phyloP scores from a whole-genome alignment of 1,284 basidiomycete genomes.

The Ceratobasidium sp. region DNA sequence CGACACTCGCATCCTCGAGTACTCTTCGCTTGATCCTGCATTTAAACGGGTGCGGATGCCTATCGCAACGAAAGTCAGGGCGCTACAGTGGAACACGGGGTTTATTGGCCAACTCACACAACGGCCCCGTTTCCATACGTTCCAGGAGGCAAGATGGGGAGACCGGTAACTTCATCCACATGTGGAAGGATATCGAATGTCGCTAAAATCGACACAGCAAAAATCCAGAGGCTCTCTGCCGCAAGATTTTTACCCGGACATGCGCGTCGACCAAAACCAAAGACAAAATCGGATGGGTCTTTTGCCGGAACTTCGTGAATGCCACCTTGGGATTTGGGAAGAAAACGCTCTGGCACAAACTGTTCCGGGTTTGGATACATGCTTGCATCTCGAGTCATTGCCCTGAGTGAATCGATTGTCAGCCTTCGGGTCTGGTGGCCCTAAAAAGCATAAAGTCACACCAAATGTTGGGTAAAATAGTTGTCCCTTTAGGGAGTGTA shows the following conservation, averaged over 20 bases:
- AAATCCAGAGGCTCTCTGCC: constrained; percentile 19
- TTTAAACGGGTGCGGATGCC: constrained; percentile 28
- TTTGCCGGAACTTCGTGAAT: constrained; percentile 19
- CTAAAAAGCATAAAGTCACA: not conserved
- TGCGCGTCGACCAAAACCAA: constrained; percentile 32
- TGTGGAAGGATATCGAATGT: constrained; percentile 26
- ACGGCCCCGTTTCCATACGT: constrained; percentile 30
- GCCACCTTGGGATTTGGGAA: constrained; percentile 22
- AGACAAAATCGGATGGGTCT: constrained; percentile 22
- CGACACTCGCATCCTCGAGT: not conserved
- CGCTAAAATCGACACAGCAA: constrained; percentile 28
- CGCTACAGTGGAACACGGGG: not conserved
- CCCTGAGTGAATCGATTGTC: not conserved
- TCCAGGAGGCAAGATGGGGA: constrained; percentile 8
- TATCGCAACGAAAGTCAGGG: not conserved
- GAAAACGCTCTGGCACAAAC: constrained; percentile 29
- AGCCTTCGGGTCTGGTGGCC: not conserved
- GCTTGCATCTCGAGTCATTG: constrained; percentile 21
- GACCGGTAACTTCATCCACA: constrained; percentile 19
- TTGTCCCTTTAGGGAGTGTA: constrained; percentile 49
- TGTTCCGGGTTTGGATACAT: constrained; percentile 32
- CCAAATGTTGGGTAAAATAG: constrained; percentile 41
- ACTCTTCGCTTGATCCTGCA: constrained; percentile 7
- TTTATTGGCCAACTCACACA: constrained; percentile 10
- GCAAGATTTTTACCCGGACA: constrained; percentile 17